Evolutionary conservation across 2,329 filamentous ascomycete genomes (phyloP).

Genomic region (Pyrenochaeta sp.): DNA sequence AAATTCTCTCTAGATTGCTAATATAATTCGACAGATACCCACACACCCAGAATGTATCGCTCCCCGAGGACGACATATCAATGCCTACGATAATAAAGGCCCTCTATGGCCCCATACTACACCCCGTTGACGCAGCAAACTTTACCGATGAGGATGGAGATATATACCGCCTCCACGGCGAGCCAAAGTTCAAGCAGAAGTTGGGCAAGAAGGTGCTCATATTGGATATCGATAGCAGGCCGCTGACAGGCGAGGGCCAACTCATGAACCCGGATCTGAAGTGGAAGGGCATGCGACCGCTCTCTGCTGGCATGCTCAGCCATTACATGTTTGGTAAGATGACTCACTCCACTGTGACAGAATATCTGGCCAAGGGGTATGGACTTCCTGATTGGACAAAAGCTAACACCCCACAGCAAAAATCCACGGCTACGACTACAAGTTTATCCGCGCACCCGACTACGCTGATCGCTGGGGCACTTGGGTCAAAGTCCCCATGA

Average conservation of each 20-base stretch:
- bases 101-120: slow-evolving; percentile 47
- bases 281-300: slow-evolving; percentile 49
- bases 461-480: slow-evolving; percentile 55
- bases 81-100: slow-evolving; percentile 50
- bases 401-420: slow-evolving; percentile 42
- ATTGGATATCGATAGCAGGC: slow-evolving; percentile 49
- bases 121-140: slow-evolving; percentile 45
- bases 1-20: not conserved
- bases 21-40: slow-evolving; percentile 29
- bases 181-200: slow-evolving; percentile 45
- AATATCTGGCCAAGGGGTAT: not conserved
- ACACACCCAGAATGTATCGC: slow-evolving; percentile 34
- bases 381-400: not conserved
- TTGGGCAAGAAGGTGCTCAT: slow-evolving; percentile 50
- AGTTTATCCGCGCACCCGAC: slow-evolving; percentile 55
- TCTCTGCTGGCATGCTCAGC: slow-evolving; percentile 50
- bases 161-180: slow-evolving; percentile 39
- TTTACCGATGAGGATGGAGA: slow-evolving; percentile 51
- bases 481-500: slow-evolving; percentile 61
- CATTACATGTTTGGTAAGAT: slow-evolving; percentile 49
- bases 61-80: slow-evolving; percentile 37
- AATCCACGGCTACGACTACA: slow-evolving; percentile 62
- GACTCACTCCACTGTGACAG: not conserved
- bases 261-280: slow-evolving; percentile 48
- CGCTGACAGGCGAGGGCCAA: slow-evolving; percentile 44